These are phyloP conservation scores for Aureoboletus auriporus DNA, from an alignment of 768 basidiomycete genomes.

Conservation along the genomic window DNA sequence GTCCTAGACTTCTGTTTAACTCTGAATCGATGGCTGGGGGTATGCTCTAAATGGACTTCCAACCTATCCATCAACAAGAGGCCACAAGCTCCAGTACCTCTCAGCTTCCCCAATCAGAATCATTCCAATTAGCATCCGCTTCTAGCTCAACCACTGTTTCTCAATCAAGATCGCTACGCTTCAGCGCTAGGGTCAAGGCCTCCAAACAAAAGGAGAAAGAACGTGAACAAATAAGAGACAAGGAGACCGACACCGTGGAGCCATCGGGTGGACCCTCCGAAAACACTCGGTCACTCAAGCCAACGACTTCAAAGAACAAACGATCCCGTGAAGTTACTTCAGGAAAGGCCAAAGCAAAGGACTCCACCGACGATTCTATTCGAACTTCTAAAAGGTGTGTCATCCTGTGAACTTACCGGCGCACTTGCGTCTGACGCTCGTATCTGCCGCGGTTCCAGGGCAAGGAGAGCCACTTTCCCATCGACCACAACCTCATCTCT, in stretches of 20 bases:
- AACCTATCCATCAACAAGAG: constrained; percentile 67
- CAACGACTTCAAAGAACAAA: constrained; percentile 39
- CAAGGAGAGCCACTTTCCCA: constrained; percentile 53
- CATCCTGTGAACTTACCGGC: constrained; percentile 29
- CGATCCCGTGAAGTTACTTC: constrained; percentile 48
- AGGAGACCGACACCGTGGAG: constrained; percentile 48
- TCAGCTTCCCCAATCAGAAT: constrained; percentile 41
- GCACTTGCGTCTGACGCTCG: constrained; percentile 22
- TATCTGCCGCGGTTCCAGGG: constrained; percentile 41
- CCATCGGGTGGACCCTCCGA: constrained; percentile 37
- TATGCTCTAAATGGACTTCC: constrained; percentile 90
- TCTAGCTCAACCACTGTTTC: constrained; percentile 34
- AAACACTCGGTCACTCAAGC: constrained; percentile 41
- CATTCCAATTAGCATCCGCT: constrained; percentile 32
- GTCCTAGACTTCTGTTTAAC: constrained; percentile 16
- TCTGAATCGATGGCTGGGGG: constrained; percentile 78
- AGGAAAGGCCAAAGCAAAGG: constrained; percentile 64
- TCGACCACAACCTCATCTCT: constrained; percentile 38
- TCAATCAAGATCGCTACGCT: constrained; percentile 61
- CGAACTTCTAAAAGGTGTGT: constrained; percentile 63
- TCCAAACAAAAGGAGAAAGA: constrained; percentile 64
- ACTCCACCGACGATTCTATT: constrained; percentile 47
- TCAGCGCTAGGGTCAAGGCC: constrained; percentile 72
- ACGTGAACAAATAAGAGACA: constrained; percentile 50
- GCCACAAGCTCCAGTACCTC: constrained; percentile 58